Conservation (phyloP, 2,329 filamentous ascomycete species). For the Alternaria ventricosa region DNA sequence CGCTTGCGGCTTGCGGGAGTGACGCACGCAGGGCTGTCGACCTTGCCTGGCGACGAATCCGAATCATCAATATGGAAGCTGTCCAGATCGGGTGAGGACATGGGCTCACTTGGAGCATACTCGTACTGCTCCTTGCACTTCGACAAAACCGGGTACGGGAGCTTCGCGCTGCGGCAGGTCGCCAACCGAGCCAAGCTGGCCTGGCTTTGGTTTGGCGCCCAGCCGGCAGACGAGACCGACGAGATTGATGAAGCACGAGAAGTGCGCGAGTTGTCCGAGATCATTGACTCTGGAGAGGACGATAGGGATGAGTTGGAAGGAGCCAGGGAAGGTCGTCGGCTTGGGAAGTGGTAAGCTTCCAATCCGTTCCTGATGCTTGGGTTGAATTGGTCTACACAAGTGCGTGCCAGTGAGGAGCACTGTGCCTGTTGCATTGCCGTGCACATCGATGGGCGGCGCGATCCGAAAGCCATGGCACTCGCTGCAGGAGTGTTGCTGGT, state of each 20-base stretch:
- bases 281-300: conserved; percentile 68
- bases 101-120: conserved; percentile 42
- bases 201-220: conserved; percentile 61
- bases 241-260: conserved; percentile 63
- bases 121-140: conserved; percentile 48
- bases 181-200: conserved; percentile 58
- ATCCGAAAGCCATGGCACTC: conserved; percentile 59
- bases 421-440: conserved; percentile 65
- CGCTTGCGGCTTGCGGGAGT: conserved; percentile 59
- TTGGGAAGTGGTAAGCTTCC: conserved; percentile 56
- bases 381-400: conserved; percentile 59
- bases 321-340: conserved; percentile 56
- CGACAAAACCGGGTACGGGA: conserved; percentile 48
- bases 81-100: conserved; percentile 49
- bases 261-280: conserved; percentile 65
- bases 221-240: conserved; percentile 57
- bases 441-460: conserved; percentile 64
- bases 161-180: conserved; percentile 58
- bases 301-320: conserved; percentile 59
- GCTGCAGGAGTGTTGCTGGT: conserved; percentile 65
- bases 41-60: conserved; percentile 35
- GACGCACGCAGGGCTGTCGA: conserved; percentile 35
- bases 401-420: conserved; percentile 61
- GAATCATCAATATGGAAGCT: conserved; percentile 60
- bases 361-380: conserved; percentile 49